These are phyloP conservation scores for Penicillium coffeae DNA, from an alignment of 495 filamentous ascomycete species.

Conservation along the genomic window DNA sequence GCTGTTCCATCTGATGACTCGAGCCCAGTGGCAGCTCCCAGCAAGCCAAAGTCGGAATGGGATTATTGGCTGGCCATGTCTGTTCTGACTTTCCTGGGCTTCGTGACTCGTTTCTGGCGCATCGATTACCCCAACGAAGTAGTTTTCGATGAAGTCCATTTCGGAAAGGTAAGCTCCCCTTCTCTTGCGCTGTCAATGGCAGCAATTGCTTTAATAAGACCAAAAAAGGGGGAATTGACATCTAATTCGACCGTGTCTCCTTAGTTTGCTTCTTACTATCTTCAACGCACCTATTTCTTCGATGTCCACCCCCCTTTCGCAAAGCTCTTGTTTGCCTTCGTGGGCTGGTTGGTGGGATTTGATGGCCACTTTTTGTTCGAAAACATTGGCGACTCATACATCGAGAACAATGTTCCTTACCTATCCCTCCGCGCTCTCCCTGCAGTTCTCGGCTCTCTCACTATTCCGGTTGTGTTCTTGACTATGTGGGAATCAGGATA, in stretches of 20 bases:
- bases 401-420: constrained; percentile 94
- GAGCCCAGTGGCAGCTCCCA: constrained; percentile 15
- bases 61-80: constrained; percentile 80
- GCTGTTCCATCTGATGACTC: constrained; percentile 28
- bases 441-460: constrained; percentile 84
- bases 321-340: constrained; percentile 67
- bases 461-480: constrained; percentile 88
- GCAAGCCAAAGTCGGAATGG: constrained; percentile 55
- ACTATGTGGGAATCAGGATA: constrained; percentile 99
- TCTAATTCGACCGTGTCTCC: constrained; percentile 15
- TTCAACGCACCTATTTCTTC: constrained; percentile 98
- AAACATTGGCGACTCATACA: constrained; percentile 98
- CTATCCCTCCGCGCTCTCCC: constrained; percentile 93
- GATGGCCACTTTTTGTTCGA: constrained; percentile 98
- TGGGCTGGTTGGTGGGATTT: constrained; percentile 94
- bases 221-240: constrained; percentile 5
- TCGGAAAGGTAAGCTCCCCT: constrained; percentile 77
- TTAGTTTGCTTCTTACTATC: constrained; percentile 94
- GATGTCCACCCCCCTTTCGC: constrained; percentile 98
- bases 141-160: constrained; percentile 99
- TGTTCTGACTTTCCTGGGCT: constrained; percentile 78
- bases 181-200: constrained; percentile 2
- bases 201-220: neutral
- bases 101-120: constrained; percentile 89
- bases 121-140: constrained; percentile 94